Conservation (phyloP, 1,284 basidiomycete genomes). For the Leccinum pallidistipes region DNA sequence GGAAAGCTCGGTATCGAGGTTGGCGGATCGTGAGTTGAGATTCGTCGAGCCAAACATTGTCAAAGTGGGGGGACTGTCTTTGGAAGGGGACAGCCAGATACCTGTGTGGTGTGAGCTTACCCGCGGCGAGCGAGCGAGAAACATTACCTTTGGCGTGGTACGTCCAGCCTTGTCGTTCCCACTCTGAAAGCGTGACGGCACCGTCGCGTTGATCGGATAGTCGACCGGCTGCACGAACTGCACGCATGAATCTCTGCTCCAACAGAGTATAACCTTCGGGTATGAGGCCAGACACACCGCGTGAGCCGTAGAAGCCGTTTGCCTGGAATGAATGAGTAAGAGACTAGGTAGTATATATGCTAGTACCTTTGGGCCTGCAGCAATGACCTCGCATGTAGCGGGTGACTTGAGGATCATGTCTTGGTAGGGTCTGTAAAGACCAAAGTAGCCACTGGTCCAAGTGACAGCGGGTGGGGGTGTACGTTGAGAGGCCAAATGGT, state of each 20-base stretch:
- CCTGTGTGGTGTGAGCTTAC: slow-evolving; percentile 46
- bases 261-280: slow-evolving; percentile 94
- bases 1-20: slow-evolving; percentile 92
- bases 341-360: neutral
- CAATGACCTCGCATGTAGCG: slow-evolving; percentile 75
- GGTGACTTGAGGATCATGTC: slow-evolving; percentile 62
- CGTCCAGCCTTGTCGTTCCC: slow-evolving; percentile 92
- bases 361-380: slow-evolving; percentile 82
- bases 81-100: slow-evolving; percentile 77
- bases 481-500: slow-evolving; percentile 35
- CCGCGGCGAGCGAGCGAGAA: neutral
- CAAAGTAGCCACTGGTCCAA: slow-evolving; percentile 95
- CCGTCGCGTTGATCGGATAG: slow-evolving; percentile 42
- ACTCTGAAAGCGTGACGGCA: slow-evolving; percentile 79
- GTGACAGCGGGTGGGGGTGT: slow-evolving; percentile 52
- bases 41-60: slow-evolving; percentile 97
- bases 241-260: slow-evolving; percentile 81
- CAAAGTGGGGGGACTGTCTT: slow-evolving; percentile 56
- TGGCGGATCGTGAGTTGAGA: slow-evolving; percentile 88
- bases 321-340: slow-evolving; percentile 51
- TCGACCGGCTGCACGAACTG: slow-evolving; percentile 54
- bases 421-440: slow-evolving; percentile 83
- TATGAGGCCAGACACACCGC: slow-evolving; percentile 87
- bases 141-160: slow-evolving; percentile 93
- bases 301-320: slow-evolving; percentile 93